Evolutionary conservation across 257 asterid species (phyloP), one percentile per base, ranked within the genome.

Genomic region (Nicotiana sylvestris): DNA sequence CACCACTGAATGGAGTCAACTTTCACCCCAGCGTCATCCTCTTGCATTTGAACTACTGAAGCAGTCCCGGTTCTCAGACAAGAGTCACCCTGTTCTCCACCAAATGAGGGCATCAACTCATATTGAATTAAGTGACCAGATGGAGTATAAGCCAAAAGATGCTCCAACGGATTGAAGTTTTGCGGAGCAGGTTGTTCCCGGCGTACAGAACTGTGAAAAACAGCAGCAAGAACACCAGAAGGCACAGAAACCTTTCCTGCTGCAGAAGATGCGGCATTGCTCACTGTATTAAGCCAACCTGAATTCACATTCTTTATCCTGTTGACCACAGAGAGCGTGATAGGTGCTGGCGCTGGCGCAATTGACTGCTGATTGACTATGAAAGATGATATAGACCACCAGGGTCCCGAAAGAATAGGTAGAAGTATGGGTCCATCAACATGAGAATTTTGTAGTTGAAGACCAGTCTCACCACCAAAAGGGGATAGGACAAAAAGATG

Each of bases 321-420:
- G 82, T 87, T 82, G 66, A 89, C 88, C 5, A 89, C 91, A 53
- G 88, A 89, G 51, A 89, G 88, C 6, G 90, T 89, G 78, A 83
- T 77, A 81, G 85, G 87, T 12, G 82, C 69, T 3, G 91, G 90
- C 3, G 79, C 77, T 60, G 89, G 84, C 18, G 76, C 25, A 64
- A 83, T 56, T 30, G 88, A 70, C 85, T 82, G 90, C 70, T 81
- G 88, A 78, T 85, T 89, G 67, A 80, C 74, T 60, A 78, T 13
- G 68, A 89, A 87, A n/a, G 88, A 85, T 76, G 90, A 82, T 13
- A 87, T 84, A 69, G 88, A 85, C 92, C 92, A 89, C 92, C 92
- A 87, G 55, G 92, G 92, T 83, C 83, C 35, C n/a, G 92, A 83
- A 27, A 84, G 85, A 81, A 87, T 39, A 30, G 90, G 92, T 70